phyloP scores from a whole-genome alignment of 2,329 filamentous ascomycete genomes.

The Kalmusia sp. region DNA sequence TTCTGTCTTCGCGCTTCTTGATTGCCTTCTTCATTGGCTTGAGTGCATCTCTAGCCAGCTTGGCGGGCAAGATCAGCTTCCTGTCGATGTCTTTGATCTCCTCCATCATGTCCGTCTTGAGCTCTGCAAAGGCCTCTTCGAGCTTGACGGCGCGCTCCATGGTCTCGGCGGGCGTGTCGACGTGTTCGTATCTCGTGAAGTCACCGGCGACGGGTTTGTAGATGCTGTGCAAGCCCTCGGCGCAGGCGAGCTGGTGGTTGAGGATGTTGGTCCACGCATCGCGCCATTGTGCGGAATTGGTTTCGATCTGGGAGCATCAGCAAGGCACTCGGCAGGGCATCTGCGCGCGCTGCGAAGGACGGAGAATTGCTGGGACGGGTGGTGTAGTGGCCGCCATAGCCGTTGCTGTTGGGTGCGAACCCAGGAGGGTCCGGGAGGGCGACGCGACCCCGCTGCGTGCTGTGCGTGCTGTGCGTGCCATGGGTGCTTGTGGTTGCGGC shows the following conservation, averaged over 20 bases:
- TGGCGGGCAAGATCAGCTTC: constrained; percentile 73
- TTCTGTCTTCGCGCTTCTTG: constrained; percentile 83
- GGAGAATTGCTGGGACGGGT: neutral
- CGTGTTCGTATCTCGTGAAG: constrained; percentile 54
- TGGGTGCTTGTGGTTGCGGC: too few species aligned
- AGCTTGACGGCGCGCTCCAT: constrained; percentile 71
- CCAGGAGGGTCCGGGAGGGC: neutral
- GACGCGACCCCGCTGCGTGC: constrained; percentile 22
- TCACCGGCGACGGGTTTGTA: constrained; percentile 77
- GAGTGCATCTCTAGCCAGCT: constrained; percentile 71
- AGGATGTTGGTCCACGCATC: constrained; percentile 80
- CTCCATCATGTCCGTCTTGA: constrained; percentile 73
- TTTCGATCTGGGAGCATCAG: constrained; percentile 66
- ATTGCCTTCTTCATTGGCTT: constrained; percentile 80
- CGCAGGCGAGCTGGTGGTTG: constrained; percentile 70
- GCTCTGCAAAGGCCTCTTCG: constrained; percentile 71
- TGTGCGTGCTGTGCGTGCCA: too few species aligned
- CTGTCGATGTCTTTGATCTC: constrained; percentile 75
- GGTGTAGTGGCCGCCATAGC: neutral
- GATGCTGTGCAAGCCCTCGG: constrained; percentile 72
- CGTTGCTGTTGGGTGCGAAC: neutral
- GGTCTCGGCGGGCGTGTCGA: constrained; percentile 67
- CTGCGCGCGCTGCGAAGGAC: neutral
- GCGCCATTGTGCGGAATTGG: constrained; percentile 77
- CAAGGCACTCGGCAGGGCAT: neutral